Base-by-base conservation (phyloP, 345 rosid genomes). In the Anastatica hierochuntica region DNA sequence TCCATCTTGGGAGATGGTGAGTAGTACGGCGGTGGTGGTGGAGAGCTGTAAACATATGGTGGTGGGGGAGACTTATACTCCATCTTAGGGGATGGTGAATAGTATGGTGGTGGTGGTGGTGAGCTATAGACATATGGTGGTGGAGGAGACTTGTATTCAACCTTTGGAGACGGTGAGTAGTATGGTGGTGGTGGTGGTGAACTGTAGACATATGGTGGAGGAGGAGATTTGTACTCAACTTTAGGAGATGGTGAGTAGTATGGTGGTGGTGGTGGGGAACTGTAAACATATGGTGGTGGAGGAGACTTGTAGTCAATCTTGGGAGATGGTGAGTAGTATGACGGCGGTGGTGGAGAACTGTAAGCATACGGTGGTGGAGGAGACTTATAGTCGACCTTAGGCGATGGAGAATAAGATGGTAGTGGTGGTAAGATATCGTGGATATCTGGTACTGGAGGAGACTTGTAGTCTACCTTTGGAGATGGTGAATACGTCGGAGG, bases 121-220 rank as follows among this genome's bases (percentile, higher is more conserved):
- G 58, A 53, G 0, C 15, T 53, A 46, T 53, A 53, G 0, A 39
- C 46, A 26, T 53, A 53, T 1, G 58, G 47, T 38, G 47, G 47
- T 11, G 58, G 58, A 14, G 58, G 46, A 27, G 47, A 54, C 0
- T 27, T 54, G 24, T 55, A 55, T 0, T 54, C 39, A 0, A 41
- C 48, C 1, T 29, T 54, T 0, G 60, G 60, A 0, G 60, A 41
- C 8, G 60, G 60, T 0, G 60, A 18, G 2, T 43, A 55, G 8
- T 55, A 55, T 1, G 40, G 60, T 18, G 49, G 60, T 56, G 49
- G 60, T 56, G 60, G 60, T 30, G 49, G 60, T 0, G 60, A 55
- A 2, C 4, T 29, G 29, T 55, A 55, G 2, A 55, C 39, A 5
- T 54, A 54, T 1, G 59, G 48, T 41, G 59, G 39, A 15, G 59